Percentiles rank a stretch among this genome's conserved stretches.
Evolutionary conservation across 352 stramenopile genomes (phyloP).

Genomic region (Stramenopiles sp.): DNA sequence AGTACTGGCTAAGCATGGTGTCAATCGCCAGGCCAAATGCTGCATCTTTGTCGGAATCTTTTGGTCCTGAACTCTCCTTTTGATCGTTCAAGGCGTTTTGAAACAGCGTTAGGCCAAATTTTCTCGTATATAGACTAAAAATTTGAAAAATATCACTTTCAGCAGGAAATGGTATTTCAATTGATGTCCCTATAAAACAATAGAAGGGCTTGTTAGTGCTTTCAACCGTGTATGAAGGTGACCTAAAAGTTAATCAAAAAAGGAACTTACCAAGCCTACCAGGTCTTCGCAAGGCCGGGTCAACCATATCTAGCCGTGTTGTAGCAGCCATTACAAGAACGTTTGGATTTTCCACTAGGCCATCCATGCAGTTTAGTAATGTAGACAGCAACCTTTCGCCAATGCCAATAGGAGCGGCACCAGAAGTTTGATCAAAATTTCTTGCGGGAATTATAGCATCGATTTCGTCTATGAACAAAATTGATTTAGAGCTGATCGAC

Average conservation of each 20-base stretch:
- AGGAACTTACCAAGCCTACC: constrained; percentile 21
- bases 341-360: constrained; percentile 32
- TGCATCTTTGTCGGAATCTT: too few species aligned
- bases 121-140: not conserved
- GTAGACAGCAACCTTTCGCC: constrained; percentile 75
- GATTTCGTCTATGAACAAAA: constrained; percentile 87
- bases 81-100: too few species aligned
- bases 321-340: constrained; percentile 95
- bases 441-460: constrained; percentile 68
- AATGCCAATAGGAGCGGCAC: constrained; percentile 20
- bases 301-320: constrained; percentile 83
- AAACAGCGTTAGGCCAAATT: not conserved
- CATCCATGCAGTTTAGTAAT: constrained; percentile 71
- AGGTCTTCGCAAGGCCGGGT: constrained; percentile 74
- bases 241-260: too few species aligned
- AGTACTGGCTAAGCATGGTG: not conserved
- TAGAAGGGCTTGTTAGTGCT: too few species aligned
- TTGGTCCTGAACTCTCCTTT: too few species aligned
- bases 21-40: too few species aligned
- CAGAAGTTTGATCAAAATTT: constrained; percentile 63
- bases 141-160: not conserved
- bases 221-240: too few species aligned
- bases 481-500: constrained; percentile 40
- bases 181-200: too few species aligned
- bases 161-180: not conserved